phyloP scores from a whole-genome alignment of 345 rosid genomes.

The Brassica juncea region DNA sequence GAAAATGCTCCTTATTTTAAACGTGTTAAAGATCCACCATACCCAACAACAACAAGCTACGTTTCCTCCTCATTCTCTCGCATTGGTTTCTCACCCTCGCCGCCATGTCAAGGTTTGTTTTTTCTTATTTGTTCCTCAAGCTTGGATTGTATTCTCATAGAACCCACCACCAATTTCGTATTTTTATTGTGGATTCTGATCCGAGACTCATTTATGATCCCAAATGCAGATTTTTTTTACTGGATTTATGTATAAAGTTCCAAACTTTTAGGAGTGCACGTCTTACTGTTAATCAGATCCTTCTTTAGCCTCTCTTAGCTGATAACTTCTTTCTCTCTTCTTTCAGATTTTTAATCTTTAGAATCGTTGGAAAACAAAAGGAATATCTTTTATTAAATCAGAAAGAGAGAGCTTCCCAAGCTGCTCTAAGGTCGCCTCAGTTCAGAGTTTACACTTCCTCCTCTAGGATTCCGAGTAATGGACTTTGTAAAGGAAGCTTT shows the following conservation, averaged over 20 bases:
- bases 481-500: slow-evolving; percentile 23
- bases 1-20: slow-evolving; percentile 33
- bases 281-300: slow-evolving; percentile 7
- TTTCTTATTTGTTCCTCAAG: not conserved
- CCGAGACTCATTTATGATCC: slow-evolving; percentile 24
- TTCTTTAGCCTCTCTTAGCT: not conserved
- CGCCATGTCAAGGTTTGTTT: slow-evolving; percentile 43
- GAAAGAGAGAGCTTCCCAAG: slow-evolving; percentile 23
- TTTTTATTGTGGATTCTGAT: slow-evolving; percentile 14
- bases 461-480: slow-evolving; percentile 23
- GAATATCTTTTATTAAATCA: slow-evolving; percentile 16
- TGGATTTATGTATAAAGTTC: slow-evolving; percentile 14
- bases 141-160: not conserved
- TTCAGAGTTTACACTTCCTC: slow-evolving; percentile 24
- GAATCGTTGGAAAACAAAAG: slow-evolving; percentile 27
- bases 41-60: not conserved
- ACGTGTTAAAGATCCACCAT: slow-evolving; percentile 34
- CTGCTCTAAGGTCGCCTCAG: slow-evolving; percentile 22
- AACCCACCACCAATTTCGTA: not conserved
- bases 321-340: not conserved
- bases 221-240: not conserved
- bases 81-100: slow-evolving; percentile 22
- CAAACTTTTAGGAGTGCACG: not conserved
- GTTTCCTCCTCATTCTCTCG: slow-evolving; percentile 15
- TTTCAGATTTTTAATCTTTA: slow-evolving; percentile 26